phyloP scores from a whole-genome alignment of 805 yeast genomes.

The Pichia gijzeniarum region DNA sequence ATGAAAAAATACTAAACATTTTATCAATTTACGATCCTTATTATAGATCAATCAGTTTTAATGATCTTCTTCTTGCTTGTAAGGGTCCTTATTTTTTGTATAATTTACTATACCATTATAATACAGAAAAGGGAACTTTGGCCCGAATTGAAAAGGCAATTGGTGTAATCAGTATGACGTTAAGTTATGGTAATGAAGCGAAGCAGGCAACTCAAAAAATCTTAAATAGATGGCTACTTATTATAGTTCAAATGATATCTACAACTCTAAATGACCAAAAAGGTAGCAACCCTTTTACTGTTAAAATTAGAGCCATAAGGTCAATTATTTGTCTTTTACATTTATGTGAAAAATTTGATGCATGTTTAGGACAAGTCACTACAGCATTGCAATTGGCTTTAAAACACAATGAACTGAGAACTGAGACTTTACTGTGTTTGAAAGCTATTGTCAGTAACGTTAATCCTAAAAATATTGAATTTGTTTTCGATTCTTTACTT shows the following conservation, averaged over 20 bases:
- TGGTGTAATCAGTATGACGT: conserved; percentile 19
- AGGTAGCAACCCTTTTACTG: conserved; percentile 66
- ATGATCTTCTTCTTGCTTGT: conserved; percentile 26
- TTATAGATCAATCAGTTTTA: conserved; percentile 30
- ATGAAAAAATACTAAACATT: conserved; percentile 44
- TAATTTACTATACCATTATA: conserved; percentile 35
- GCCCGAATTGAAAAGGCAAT: conserved; percentile 38
- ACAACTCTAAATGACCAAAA: conserved; percentile 69
- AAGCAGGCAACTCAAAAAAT: conserved; percentile 24
- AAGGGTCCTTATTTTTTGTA: conserved; percentile 4
- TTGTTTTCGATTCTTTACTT: conserved; percentile 66
- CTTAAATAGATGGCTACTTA: conserved; percentile 40
- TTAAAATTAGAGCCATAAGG: conserved; percentile 61
- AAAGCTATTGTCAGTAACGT: conserved; percentile 51
- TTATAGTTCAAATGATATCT: conserved; percentile 72
- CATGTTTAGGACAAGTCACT: conserved; percentile 74
- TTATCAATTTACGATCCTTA: conserved; percentile 48
- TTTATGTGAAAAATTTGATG: conserved; percentile 37
- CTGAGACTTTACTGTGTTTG: conserved; percentile 64
- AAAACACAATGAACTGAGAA: conserved; percentile 53
- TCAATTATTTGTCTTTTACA: conserved; percentile 67
- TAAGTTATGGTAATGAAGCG: conserved; percentile 17
- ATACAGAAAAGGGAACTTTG: conserved; percentile 22
- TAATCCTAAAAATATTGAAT: conserved; percentile 48
- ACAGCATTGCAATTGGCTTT: conserved; percentile 79